Percentiles rank a stretch among this genome's conserved stretches.
Conservation (phyloP, 306 rosid genomes). For the Vicia sativa region DNA sequence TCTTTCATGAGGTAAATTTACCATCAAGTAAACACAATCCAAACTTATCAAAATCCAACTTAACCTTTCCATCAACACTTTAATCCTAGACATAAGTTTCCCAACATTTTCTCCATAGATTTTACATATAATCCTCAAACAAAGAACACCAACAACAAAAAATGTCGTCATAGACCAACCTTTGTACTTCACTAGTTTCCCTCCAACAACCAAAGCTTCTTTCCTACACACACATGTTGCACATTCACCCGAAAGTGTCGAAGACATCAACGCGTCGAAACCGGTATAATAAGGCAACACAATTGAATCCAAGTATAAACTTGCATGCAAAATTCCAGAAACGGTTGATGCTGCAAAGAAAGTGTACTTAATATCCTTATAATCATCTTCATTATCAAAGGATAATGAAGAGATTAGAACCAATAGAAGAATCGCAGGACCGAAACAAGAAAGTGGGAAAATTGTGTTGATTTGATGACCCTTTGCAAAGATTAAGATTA, state of each 20-base stretch:
- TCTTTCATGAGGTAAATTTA: constrained; percentile 57
- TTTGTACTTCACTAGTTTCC: constrained; percentile 59
- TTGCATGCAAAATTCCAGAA: constrained; percentile 88
- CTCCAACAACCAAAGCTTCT: constrained; percentile 71
- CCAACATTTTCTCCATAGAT: constrained; percentile 42
- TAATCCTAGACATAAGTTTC: constrained; percentile 35
- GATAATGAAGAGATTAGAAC: constrained; percentile 74
- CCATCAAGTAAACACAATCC: constrained; percentile 63
- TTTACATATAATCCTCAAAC: constrained; percentile 64
- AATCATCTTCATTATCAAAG: constrained; percentile 51
- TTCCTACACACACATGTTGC: constrained; percentile 78
- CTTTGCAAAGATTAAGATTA: constrained; percentile 69
- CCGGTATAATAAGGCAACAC: constrained; percentile 88
- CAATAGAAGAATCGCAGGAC: constrained; percentile 82
- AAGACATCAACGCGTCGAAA: constrained; percentile 61
- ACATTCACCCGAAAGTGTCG: constrained; percentile 79
- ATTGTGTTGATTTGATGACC: constrained; percentile 69
- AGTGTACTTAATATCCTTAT: constrained; percentile 59
- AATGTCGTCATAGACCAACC: constrained; percentile 88
- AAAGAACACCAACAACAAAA: constrained; percentile 64
- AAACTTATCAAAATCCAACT: constrained; percentile 58
- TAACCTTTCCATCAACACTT: constrained; percentile 49
- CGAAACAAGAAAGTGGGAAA: constrained; percentile 66
- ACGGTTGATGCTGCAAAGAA: constrained; percentile 75
- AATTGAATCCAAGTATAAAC: constrained; percentile 69